Evolutionary conservation across 2,329 filamentous ascomycete species (phyloP).

Genomic region (Colletotrichum simmondsii): DNA sequence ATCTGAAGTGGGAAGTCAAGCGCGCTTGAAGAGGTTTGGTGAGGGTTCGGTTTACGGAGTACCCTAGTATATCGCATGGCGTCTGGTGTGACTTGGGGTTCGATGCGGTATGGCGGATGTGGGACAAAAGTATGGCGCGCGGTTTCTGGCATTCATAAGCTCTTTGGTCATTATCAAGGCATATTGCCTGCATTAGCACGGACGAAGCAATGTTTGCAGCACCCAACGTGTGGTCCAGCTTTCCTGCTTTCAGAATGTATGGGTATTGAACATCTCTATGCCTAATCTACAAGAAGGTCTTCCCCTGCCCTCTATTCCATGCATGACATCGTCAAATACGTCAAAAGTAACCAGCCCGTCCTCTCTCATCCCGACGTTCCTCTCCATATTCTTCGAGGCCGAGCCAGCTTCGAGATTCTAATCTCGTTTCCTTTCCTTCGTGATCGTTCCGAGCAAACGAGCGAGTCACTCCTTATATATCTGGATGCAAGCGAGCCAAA

Average conservation of each 20-base stretch:
- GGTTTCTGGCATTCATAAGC: background rate
- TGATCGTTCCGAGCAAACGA: conserved; percentile 12
- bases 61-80: conserved; percentile 26
- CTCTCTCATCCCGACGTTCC: background rate
- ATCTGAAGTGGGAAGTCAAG: conserved; percentile 86
- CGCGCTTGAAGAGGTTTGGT: conserved; percentile 65
- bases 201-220: background rate
- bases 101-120: background rate
- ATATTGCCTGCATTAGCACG: background rate
- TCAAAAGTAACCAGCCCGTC: conserved; percentile 11
- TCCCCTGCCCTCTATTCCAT: conserved; percentile 18
- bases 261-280: conserved; percentile 32
- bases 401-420: background rate
- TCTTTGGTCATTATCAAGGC: background rate
- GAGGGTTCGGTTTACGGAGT: background rate
- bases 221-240: background rate
- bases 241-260: conserved; percentile 21
- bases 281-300: conserved; percentile 31
- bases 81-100: conserved; percentile 7
- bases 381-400: background rate
- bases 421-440: background rate
- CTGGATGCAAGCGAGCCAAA: background rate
- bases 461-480: background rate
- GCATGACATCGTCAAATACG: conserved; percentile 24
- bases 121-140: background rate